Evolutionary conservation across 768 basidiomycete genomes (phyloP), one percentile per base, ranked within the genome.

Genomic region (Tylopilus felleus): DNA sequence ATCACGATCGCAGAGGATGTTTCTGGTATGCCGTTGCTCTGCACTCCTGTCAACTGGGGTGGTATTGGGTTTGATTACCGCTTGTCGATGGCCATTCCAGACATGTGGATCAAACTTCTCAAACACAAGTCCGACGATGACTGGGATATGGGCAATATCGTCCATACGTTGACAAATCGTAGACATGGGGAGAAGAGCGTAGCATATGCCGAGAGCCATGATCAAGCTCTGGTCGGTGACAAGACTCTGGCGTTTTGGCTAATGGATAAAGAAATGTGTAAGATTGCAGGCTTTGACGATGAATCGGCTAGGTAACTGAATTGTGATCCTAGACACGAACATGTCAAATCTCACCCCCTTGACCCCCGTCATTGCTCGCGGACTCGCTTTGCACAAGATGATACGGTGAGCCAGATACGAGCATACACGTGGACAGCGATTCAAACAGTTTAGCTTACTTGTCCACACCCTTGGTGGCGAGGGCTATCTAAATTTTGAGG

Each of bases 181-280:
- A 81, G 97, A 35, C 74, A 93, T 64, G 81, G 84, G 22, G 97
- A 99, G 76, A 92, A 85, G 75, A 93, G 90, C 60, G 83, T 99
- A 47, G 91, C 93, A 0, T 89, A 89, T 57, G 94, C 93, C 48
- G 97, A 99, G 74, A 93, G 90, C 62, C 97, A 98, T 60, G 96
- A 98, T 71, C 97, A 99, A 69, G 96, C 97, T 14, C 80, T 99
- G 27, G 97, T 99, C 0, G 97, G 97, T 13, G 97, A 99, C 75
- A 99, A 99, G 77, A 98, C 96, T 3, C 65, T 99, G 42, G 97
- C 97, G 4, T 99, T 99, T 73, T 99, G 97, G 97, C 73, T 98
- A 53, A 99, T 99, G 97, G 97, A 99, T 73, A 96, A 96, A 73
- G 97, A 98, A 73, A 99, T 99, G 97, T 98, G 95, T 94, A 78